These are phyloP conservation scores for Pleurotus pulmonarius DNA, from an alignment of 768 basidiomycete genomes.

Conservation along the genomic window DNA sequence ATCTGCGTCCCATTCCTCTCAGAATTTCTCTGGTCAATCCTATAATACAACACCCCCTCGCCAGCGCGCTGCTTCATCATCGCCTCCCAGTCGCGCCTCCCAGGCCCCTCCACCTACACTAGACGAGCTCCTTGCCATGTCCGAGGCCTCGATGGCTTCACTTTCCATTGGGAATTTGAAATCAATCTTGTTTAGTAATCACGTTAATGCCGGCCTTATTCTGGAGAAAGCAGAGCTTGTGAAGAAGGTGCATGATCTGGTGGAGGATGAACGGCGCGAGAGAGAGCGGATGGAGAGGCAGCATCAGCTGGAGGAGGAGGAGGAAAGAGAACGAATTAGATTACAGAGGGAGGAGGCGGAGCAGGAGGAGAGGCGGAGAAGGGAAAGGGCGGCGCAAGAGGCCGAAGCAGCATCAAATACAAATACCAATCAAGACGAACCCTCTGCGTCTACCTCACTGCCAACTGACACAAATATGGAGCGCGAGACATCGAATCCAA, in stretches of 20 bases:
- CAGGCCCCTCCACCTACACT: conserved; percentile 56
- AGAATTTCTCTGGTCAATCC: conserved; percentile 14
- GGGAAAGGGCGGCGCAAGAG: conserved; percentile 13
- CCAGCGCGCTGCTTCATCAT: conserved; percentile 39
- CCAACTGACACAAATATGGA: conserved; percentile 17
- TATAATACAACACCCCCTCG: conserved; percentile 21
- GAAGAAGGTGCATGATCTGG: conserved; percentile 55
- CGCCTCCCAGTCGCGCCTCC: conserved; percentile 10
- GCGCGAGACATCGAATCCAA: neutral
- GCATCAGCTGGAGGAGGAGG: conserved; percentile 43
- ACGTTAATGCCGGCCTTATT: conserved; percentile 70
- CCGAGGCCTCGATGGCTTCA: conserved; percentile 47
- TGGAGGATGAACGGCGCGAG: conserved; percentile 61
- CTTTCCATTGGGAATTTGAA: conserved; percentile 77
- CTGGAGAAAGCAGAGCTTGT: conserved; percentile 91
- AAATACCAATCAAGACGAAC: too few relatives aligned
- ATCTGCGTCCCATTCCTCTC: conserved; percentile 17
- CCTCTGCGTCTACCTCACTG: conserved; percentile 11
- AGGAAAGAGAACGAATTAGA: conserved; percentile 32
- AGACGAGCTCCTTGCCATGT: conserved; percentile 63
- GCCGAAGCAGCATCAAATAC: neutral
- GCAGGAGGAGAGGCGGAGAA: conserved; percentile 25
- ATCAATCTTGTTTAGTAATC: conserved; percentile 74
- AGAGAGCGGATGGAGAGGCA: conserved; percentile 42
- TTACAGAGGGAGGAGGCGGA: conserved; percentile 27